Conservation (phyloP, 148 eudicot genomes). For the Rhododendron ferrugineum region DNA sequence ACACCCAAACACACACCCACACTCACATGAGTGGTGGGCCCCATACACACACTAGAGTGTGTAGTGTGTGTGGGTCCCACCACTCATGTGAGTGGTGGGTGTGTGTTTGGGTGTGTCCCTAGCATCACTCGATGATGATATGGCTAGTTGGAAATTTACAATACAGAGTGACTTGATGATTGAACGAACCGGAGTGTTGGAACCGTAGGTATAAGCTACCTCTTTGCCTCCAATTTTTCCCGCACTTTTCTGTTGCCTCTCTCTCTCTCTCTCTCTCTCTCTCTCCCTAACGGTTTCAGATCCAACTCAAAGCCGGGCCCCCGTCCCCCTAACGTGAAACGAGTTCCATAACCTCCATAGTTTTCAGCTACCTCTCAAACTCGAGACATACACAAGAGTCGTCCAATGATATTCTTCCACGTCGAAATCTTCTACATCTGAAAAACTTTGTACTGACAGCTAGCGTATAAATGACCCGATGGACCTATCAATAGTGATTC, state of each 20-base stretch:
- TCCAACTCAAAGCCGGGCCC: slow-evolving; percentile 10
- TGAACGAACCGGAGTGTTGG: neutral
- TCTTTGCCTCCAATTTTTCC: neutral
- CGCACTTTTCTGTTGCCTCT: neutral
- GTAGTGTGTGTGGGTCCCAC: too few relatives aligned
- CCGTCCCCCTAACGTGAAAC: slow-evolving; percentile 3
- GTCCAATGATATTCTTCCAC: neutral
- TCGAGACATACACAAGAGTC: neutral
- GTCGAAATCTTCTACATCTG: neutral
- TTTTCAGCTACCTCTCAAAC: neutral
- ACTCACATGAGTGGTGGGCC: too few relatives aligned
- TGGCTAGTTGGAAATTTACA: neutral
- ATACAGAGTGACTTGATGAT: neutral
- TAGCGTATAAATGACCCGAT: too few relatives aligned
- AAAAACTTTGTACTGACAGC: neutral
- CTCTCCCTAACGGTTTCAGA: slow-evolving; percentile 14
- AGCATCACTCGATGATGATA: too few relatives aligned
- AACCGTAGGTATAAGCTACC: neutral
- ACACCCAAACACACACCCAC: too few relatives aligned
- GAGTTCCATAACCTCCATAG: neutral
- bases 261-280: neutral
- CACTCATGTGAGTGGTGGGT: too few relatives aligned
- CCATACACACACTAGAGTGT: too few relatives aligned
- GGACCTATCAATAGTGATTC: neutral
- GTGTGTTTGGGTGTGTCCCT: too few relatives aligned